These are phyloP conservation scores for Solanum lycopersicoides DNA, from an alignment of 257 asterid genomes.

Conservation along the genomic window DNA sequence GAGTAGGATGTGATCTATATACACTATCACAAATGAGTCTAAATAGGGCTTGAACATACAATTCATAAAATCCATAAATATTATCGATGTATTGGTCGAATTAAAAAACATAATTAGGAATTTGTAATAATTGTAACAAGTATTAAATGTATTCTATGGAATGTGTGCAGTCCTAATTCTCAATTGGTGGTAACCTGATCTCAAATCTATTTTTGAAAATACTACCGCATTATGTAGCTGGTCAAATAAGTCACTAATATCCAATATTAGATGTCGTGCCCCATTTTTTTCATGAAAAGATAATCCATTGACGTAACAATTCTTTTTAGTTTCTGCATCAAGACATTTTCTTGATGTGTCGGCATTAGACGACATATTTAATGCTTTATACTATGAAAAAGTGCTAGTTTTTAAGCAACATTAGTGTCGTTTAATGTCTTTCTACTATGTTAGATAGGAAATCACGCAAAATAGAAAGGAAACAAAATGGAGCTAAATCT, in stretches of 20 bases:
- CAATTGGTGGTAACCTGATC: not conserved
- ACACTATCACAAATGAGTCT: not conserved
- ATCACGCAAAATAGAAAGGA: not conserved
- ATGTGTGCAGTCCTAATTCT: not conserved
- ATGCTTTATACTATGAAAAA: not conserved
- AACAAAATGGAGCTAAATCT: not conserved
- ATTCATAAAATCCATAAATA: no score
- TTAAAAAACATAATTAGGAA: no score
- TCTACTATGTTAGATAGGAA: not conserved
- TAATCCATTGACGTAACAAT: not conserved
- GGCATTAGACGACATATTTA: not conserved
- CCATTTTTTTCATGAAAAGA: not conserved
- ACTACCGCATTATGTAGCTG: not conserved
- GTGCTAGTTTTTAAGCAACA: not conserved
- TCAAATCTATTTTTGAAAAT: not conserved
- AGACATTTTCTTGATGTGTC: not conserved
- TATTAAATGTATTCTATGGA: not conserved
- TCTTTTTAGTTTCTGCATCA: not conserved
- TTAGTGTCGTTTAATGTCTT: not conserved
- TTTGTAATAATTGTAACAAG: not conserved
- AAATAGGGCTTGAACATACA: not conserved
- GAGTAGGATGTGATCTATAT: not conserved
- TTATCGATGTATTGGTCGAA: not conserved
- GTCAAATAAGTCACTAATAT: not conserved
- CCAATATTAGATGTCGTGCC: not conserved